Percentiles rank a stretch among this genome's conserved stretches.
These are phyloP conservation scores for Arthonia radiata DNA, from an alignment of 495 filamentous ascomycete species.

Conservation along the genomic window DNA sequence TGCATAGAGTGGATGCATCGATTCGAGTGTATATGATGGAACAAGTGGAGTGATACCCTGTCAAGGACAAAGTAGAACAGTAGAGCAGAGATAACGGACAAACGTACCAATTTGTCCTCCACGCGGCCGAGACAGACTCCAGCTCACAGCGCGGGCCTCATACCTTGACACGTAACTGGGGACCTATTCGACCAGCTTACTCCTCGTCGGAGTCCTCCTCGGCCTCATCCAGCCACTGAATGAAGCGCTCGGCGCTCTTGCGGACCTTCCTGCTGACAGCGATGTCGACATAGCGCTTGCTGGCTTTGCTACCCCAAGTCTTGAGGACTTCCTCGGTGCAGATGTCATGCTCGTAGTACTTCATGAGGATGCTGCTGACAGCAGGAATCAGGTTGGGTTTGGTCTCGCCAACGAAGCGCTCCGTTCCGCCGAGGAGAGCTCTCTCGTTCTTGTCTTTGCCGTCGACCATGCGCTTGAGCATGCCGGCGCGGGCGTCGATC, in stretches of 20 bases:
- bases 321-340: conserved; percentile 66
- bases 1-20: no score
- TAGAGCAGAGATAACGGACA: no score
- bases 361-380: conserved; percentile 62
- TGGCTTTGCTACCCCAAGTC: conserved; percentile 79
- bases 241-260: conserved; percentile 80
- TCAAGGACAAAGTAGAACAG: no score
- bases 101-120: no score
- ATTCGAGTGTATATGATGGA: no score
- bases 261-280: conserved; percentile 81
- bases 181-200: no score
- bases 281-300: conserved; percentile 91
- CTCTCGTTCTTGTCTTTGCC: conserved; percentile 88
- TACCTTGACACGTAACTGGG: no score
- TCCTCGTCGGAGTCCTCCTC: conserved; percentile 61
- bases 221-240: conserved; percentile 79
- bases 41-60: no score
- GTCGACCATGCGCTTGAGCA: conserved; percentile 81
- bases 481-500: conserved; percentile 49
- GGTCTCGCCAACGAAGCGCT: conserved; percentile 73
- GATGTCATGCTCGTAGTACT: conserved; percentile 72
- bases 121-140: no score
- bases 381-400: conserved; percentile 52
- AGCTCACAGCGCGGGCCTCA: no score
- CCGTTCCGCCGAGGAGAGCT: conserved; percentile 88